These are phyloP conservation scores for Luffa aegyptiaca DNA, from an alignment of 306 rosid species.

Conservation along the genomic window DNA sequence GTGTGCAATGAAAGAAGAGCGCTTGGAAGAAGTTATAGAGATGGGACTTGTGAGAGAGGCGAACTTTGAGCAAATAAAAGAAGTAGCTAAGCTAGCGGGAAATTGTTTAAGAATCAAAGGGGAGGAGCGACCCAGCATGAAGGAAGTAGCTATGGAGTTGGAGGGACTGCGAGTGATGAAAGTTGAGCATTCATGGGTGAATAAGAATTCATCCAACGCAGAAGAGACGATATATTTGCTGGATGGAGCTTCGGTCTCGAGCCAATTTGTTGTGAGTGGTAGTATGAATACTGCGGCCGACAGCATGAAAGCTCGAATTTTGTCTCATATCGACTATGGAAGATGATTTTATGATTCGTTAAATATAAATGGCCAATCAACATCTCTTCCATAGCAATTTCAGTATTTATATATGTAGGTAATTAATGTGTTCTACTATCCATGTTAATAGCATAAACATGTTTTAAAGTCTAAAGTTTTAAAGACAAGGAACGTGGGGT, in stretches of 20 bases:
- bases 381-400: too few species aligned
- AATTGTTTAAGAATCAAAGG: conserved; percentile 25
- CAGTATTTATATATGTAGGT: too few species aligned
- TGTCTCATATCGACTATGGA: background rate
- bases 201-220: background rate
- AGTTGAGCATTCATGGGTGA: conserved; percentile 2
- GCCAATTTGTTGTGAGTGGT: background rate
- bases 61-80: too few species aligned
- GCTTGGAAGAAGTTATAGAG: too few species aligned
- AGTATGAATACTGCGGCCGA: background rate
- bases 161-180: conserved; percentile 20
- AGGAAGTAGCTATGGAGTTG: conserved; percentile 36
- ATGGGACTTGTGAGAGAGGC: too few species aligned
- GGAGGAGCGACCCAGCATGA: conserved; percentile 47
- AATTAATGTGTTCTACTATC: too few species aligned
- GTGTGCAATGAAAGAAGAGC: too few species aligned
- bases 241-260: background rate
- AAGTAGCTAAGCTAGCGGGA: conserved; percentile 6
- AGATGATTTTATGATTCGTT: background rate
- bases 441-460: too few species aligned
- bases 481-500: too few species aligned
- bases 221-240: conserved; percentile 18
- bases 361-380: too few species aligned
- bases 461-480: too few species aligned
- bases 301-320: background rate